phyloP scores from a whole-genome alignment of 352 stramenopile species.

The Globisporangium cylindrosporum region DNA sequence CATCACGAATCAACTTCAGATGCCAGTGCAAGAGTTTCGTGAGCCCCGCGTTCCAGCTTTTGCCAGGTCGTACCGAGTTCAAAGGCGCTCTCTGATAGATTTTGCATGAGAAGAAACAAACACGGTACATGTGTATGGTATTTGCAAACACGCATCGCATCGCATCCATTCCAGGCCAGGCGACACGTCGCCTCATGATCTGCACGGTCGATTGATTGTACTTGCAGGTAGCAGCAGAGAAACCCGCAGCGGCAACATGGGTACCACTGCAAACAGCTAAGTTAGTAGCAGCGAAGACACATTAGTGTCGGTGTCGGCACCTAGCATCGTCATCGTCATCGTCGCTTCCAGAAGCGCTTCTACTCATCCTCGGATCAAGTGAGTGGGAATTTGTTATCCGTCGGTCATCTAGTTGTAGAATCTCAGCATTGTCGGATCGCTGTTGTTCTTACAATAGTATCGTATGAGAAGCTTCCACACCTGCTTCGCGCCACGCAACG shows the following conservation, averaged over 20 bases:
- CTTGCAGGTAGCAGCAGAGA: too few relatives aligned
- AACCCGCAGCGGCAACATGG: too few relatives aligned
- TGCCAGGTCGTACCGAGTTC: conserved; percentile 43
- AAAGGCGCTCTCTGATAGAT: conserved; percentile 13
- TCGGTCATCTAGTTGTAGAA: too few relatives aligned
- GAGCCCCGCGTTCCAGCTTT: conserved; percentile 55
- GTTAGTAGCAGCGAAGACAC: neutral
- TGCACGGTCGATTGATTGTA: too few relatives aligned
- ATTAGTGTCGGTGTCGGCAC: neutral
- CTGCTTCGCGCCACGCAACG: neutral
- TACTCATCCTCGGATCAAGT: neutral
- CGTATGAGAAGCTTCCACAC: neutral
- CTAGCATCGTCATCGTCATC: neutral
- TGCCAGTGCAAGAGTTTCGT: conserved; percentile 62
- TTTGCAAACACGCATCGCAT: too few relatives aligned
- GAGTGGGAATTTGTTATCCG: neutral
- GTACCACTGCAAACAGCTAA: neutral
- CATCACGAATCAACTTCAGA: conserved; percentile 20
- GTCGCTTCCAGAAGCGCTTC: neutral
- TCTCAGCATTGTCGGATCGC: too few relatives aligned
- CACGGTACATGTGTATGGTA: too few relatives aligned
- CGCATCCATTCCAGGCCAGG: too few relatives aligned
- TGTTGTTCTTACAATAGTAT: neutral
- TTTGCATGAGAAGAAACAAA: neutral
- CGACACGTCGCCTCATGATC: too few relatives aligned